phyloP scores from a whole-genome alignment of 2,329 filamentous ascomycete genomes.

The Setomelanomma holmii region DNA sequence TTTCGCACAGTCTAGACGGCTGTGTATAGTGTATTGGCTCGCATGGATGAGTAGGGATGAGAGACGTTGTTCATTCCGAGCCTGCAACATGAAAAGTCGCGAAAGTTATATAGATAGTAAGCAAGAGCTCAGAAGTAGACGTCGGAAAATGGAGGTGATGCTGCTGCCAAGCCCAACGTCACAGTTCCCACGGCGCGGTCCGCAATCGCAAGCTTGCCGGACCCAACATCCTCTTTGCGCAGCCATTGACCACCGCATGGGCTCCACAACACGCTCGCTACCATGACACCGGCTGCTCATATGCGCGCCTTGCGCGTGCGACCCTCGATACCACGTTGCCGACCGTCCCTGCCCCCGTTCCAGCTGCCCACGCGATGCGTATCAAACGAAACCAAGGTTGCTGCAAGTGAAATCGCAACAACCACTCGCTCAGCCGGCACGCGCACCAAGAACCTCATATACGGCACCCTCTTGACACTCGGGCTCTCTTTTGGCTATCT shows the following conservation, averaged over 20 bases:
- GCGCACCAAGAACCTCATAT: constrained; percentile 58
- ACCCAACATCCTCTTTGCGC: constrained; percentile 21
- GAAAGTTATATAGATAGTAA: too few relatives aligned
- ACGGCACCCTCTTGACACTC: constrained; percentile 62
- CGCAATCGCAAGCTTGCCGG: background rate
- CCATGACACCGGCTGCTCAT: constrained; percentile 34
- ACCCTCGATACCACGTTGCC: constrained; percentile 26
- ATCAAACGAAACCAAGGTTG: constrained; percentile 31
- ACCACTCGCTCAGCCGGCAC: constrained; percentile 51
- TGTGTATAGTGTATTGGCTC: too few relatives aligned
- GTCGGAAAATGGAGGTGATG: too few relatives aligned
- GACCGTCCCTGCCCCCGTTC: constrained; percentile 20
- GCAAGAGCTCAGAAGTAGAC: too few relatives aligned
- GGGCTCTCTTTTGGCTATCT: constrained; percentile 56
- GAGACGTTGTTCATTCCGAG: too few relatives aligned
- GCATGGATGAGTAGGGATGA: too few relatives aligned
- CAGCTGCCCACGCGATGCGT: constrained; percentile 30
- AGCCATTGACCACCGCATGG: constrained; percentile 27
- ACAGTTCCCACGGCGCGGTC: constrained; percentile 1
- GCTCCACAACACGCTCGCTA: constrained; percentile 24
- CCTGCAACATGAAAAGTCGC: too few relatives aligned
- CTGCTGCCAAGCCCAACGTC: background rate
- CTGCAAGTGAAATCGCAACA: constrained; percentile 39
- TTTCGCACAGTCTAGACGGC: too few relatives aligned
- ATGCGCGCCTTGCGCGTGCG: constrained; percentile 39